Evolutionary conservation across 75 land plant genomes (phyloP).

Genomic region (Sequoia sempervirens): DNA sequence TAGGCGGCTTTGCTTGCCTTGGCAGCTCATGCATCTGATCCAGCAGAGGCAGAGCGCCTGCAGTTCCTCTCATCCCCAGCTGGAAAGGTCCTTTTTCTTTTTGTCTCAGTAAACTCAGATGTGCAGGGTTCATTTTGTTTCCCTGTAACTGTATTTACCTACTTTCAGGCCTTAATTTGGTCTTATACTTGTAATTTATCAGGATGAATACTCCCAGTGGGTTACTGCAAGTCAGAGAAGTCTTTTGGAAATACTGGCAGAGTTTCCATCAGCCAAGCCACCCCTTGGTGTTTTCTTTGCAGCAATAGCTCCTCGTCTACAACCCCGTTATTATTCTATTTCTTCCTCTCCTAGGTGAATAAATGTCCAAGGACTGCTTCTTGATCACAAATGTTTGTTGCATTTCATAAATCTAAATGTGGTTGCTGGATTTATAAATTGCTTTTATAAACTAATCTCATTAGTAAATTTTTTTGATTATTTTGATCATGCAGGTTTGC

Average conservation of each 20-base stretch:
- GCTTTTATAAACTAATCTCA: neutral
- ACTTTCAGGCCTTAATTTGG: conserved; percentile 2
- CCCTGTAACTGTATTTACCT: neutral
- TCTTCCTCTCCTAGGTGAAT: conserved; percentile 88
- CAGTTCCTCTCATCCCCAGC: conserved; percentile 74
- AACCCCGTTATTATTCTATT: conserved; percentile 94
- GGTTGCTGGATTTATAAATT: neutral
- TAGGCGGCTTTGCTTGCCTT: conserved; percentile 76
- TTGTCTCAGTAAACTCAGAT: neutral
- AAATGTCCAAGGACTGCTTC: neutral
- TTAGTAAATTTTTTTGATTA: neutral
- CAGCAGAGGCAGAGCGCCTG: conserved; percentile 71
- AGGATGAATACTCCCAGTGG: conserved; percentile 96
- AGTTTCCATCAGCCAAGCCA: conserved; percentile 85
- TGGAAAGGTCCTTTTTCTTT: conserved; percentile 61
- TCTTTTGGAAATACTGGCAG: conserved; percentile 89
- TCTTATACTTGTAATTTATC: conserved; percentile 9
- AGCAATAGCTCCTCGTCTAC: conserved; percentile 86
- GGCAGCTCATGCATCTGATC: conserved; percentile 79
- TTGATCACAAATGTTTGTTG: neutral
- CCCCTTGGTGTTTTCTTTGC: conserved; percentile 99
- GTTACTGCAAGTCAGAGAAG: conserved; percentile 84
- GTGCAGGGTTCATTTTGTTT: neutral
- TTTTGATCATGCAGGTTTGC: conserved; percentile 45
- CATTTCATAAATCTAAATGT: neutral